phyloP scores from a whole-genome alignment of 2,329 filamentous ascomycete genomes.

The Bertia moriformis region DNA sequence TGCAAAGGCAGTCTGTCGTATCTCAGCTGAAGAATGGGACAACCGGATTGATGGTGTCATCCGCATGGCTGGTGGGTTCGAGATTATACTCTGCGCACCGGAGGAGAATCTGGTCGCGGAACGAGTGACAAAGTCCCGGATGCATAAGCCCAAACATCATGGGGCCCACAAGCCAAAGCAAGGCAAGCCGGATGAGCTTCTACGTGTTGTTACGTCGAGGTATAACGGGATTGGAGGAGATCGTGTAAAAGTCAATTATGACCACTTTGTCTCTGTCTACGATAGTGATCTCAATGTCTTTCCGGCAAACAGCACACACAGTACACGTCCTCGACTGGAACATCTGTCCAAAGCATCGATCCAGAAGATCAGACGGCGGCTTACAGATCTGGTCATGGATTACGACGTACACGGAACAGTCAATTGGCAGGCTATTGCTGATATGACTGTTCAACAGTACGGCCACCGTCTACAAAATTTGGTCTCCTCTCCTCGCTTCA shows the following conservation, averaged over 20 bases:
- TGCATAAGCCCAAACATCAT: background rate
- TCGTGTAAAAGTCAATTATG: conserved; percentile 12
- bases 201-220: conserved; percentile 14
- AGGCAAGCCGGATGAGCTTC: background rate
- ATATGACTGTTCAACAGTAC: conserved; percentile 52
- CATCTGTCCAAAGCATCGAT: conserved; percentile 16
- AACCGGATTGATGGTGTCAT: conserved; percentile 36
- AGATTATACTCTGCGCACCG: conserved; percentile 46
- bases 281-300: conserved; percentile 11
- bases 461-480: conserved; percentile 28
- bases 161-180: conserved; percentile 15
- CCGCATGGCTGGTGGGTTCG: conserved; percentile 57
- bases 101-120: conserved; percentile 4
- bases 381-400: conserved; percentile 24
- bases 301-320: conserved; percentile 6
- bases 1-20: conserved; percentile 37
- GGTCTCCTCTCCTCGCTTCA: conserved; percentile 7
- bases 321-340: conserved; percentile 8
- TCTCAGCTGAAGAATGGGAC: conserved; percentile 32
- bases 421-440: conserved; percentile 55
- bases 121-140: conserved; percentile 11
- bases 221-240: conserved; percentile 26
- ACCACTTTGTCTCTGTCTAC: conserved; percentile 12
- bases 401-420: conserved; percentile 13
- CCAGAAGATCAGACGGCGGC: conserved; percentile 20